Evolutionary conservation across 805 yeast species (phyloP).

Genomic region (Starmerella bacillaris): DNA sequence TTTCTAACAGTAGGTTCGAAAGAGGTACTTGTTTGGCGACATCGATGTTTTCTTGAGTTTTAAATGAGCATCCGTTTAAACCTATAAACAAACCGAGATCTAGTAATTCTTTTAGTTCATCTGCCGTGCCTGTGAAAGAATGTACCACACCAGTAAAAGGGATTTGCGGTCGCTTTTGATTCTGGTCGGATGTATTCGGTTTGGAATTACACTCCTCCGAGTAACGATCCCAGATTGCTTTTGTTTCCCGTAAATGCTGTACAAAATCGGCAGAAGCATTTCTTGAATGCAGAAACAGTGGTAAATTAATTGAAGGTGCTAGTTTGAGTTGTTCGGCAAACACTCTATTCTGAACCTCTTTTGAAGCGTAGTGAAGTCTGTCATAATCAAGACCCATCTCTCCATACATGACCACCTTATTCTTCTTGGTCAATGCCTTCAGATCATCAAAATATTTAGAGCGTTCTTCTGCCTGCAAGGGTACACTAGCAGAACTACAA

Average conservation of each 20-base stretch:
- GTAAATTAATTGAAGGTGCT: conserved; percentile 37
- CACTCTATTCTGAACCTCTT: conserved; percentile 44
- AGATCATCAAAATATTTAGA: conserved; percentile 33
- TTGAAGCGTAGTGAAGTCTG: conserved; percentile 57
- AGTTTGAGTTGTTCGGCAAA: conserved; percentile 58
- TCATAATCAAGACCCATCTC: conserved; percentile 94
- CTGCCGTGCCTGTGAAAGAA: conserved; percentile 71
- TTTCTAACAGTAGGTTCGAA: conserved; percentile 59
- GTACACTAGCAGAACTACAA: conserved; percentile 40
- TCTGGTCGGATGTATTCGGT: conserved; percentile 13
- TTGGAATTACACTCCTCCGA: conserved; percentile 22
- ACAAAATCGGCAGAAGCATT: conserved; percentile 63
- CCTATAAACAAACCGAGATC: conserved; percentile 53
- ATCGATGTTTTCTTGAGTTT: conserved; percentile 51
- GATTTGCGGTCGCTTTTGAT: too few relatives aligned
- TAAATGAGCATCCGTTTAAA: conserved; percentile 83
- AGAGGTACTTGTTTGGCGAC: conserved; percentile 55
- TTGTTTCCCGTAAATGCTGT: neutral
- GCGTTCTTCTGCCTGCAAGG: conserved; percentile 16
- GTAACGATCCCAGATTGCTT: conserved; percentile 19
- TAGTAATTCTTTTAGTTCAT: conserved; percentile 43
- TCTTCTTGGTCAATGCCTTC: conserved; percentile 32
- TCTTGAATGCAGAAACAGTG: conserved; percentile 81
- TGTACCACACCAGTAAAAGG: conserved; percentile 62
- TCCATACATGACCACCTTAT: conserved; percentile 62